A percentile compares a stretch with the other conserved stretches of the same genome.
Conservation (phyloP, 164 flowering plant genomes). For the Magnolia officinalis region DNA sequence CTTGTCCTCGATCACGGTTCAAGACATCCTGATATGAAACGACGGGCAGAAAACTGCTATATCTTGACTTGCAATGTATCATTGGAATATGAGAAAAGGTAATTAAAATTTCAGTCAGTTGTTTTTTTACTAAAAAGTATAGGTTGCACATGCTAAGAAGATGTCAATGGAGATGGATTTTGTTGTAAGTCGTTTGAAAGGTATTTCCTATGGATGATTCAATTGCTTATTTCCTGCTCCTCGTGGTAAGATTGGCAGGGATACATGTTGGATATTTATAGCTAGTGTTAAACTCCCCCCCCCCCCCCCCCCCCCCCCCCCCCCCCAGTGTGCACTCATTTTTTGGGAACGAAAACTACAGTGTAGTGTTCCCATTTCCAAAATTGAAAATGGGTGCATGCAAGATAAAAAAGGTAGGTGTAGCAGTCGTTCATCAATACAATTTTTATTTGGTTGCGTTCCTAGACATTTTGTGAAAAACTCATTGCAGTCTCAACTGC, state of each 20-base stretch:
- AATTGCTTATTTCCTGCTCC: neutral
- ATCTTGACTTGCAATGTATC: constrained; percentile 93
- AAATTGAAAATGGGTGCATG: too few relatives aligned
- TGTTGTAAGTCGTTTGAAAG: neutral
- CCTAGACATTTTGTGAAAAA: too few relatives aligned
- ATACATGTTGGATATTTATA: neutral
- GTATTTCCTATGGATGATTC: neutral
- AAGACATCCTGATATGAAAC: constrained; percentile 99
- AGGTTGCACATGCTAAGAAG: too few relatives aligned
- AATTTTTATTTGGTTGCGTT: too few relatives aligned
- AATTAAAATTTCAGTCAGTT: constrained; percentile 1
- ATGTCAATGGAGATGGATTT: neutral
- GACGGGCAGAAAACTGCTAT: constrained; percentile 90
- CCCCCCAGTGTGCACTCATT: too few relatives aligned
- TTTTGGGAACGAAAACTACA: too few relatives aligned
- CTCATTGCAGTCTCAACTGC: too few relatives aligned
- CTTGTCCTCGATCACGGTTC: constrained; percentile 99
- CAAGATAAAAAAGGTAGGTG: too few relatives aligned
- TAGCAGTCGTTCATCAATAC: too few relatives aligned
- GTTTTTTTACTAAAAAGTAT: neutral
- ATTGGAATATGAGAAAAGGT: constrained; percentile 98
- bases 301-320: too few relatives aligned
- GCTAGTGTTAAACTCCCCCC: too few relatives aligned
- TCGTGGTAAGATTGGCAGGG: neutral
- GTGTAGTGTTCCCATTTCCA: too few relatives aligned